Percentiles rank a stretch among this genome's conserved stretches.
Evolutionary conservation across 345 rosid genomes (phyloP).

Genomic region (Pistacia atlantica): DNA sequence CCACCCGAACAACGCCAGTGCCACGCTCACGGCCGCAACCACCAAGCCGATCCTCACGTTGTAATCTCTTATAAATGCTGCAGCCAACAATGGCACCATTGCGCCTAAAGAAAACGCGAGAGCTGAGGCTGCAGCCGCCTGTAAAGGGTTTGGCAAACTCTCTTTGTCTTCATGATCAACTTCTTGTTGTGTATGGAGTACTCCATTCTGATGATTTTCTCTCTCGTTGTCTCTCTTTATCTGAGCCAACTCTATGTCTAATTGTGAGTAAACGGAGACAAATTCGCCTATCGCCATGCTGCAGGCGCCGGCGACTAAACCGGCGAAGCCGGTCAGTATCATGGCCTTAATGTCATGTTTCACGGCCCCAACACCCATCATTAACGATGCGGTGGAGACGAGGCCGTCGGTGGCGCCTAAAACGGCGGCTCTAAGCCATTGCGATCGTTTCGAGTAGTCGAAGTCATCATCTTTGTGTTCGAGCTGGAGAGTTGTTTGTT

Average conservation of each 20-base stretch:
- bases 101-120: slow-evolving; percentile 81
- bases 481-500: slow-evolving; percentile 26
- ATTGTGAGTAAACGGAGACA: slow-evolving; percentile 86
- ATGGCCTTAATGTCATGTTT: slow-evolving; percentile 75
- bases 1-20: slow-evolving; percentile 70
- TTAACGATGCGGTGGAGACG: slow-evolving; percentile 79
- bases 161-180: slow-evolving; percentile 38
- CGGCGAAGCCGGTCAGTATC: slow-evolving; percentile 90
- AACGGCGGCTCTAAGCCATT: slow-evolving; percentile 95
- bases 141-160: slow-evolving; percentile 71
- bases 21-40: slow-evolving; percentile 59
- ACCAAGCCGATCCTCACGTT: slow-evolving; percentile 65
- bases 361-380: slow-evolving; percentile 94
- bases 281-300: slow-evolving; percentile 98
- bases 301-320: slow-evolving; percentile 89
- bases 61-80: slow-evolving; percentile 69
- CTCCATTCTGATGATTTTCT: neutral
- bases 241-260: slow-evolving; percentile 82
- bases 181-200: neutral
- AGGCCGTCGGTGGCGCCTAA: slow-evolving; percentile 94
- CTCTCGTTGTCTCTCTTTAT: slow-evolving; percentile 48
- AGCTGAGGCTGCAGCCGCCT: slow-evolving; percentile 89
- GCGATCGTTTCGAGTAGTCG: slow-evolving; percentile 82
- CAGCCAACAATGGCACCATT: slow-evolving; percentile 79
- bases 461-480: slow-evolving; percentile 28